Base-by-base conservation (phyloP, 352 stramenopile genomes). In the Paralagenidium karlingii region DNA sequence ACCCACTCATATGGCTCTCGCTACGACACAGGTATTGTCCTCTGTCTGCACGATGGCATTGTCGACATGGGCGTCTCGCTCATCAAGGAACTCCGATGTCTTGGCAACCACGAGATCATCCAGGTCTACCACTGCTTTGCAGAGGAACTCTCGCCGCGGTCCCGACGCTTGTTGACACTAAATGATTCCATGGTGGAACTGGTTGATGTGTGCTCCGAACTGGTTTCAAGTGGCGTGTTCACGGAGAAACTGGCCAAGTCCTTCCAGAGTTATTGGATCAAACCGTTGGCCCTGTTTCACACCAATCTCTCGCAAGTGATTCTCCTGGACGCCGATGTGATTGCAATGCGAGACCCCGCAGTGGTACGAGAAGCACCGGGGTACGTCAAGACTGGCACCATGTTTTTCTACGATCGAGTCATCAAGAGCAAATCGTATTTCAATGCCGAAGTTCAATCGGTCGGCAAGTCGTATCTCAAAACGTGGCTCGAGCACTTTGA, bases 341-440 rank as follows among this genome's bases (percentile, higher is more conserved):
- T 81, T 21, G 43, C 64, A 24, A 33, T 81, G 22, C 63, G 63
- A 30, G 46, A 81, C 28, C 61, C 62, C 12, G 58, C 60, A 24
- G 37, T 50, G 30, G 24, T 77, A 13, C 54, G 63, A 1, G 34
- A 57, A 6, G 46, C 60, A 19, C 44, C 58, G 3, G 58, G 52
- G 24, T 81, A 81, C 51, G 45, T 21, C 15, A 31, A 13, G 16
- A 77, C 57, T 6, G 67, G 63, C 32, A 76, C 67, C 1, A 63
- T 59, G 6, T 81, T 81, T 45, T 81, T 68, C 55, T 85, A 74
- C 52, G 67, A 84, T 41, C 69, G 61, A 19, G 62, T 79, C 21
- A 78, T 76, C 21, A 53, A 55, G 45, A 63, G 58, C 38, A 49
- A 54, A 5, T 58, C 61, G 8, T 78, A 65, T 30, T 55, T 78